Percentiles rank a stretch among this genome's conserved stretches.
These are phyloP conservation scores for Orbilia brochopaga DNA, from an alignment of 2,329 filamentous ascomycete species.

Conservation along the genomic window DNA sequence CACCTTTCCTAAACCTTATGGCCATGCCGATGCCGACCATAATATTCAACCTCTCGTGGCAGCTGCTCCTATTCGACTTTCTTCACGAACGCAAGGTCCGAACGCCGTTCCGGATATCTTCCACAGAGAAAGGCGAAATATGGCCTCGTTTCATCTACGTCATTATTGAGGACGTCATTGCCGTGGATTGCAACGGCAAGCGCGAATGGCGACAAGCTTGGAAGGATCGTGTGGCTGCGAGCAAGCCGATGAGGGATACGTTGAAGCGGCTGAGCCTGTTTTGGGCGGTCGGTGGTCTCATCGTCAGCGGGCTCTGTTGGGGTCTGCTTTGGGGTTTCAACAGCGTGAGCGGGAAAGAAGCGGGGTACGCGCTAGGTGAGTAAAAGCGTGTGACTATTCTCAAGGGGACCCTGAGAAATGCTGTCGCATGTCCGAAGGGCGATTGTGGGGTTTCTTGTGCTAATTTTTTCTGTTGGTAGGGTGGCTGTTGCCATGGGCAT, in stretches of 20 bases:
- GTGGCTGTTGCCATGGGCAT: constrained; percentile 44
- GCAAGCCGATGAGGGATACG: constrained; percentile 45
- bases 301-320: constrained; percentile 38
- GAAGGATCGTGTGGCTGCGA: constrained; percentile 37
- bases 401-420: too few species aligned
- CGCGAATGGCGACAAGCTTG: constrained; percentile 42
- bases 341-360: constrained; percentile 40
- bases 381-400: not conserved
- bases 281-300: constrained; percentile 41
- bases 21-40: constrained; percentile 50
- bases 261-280: constrained; percentile 37
- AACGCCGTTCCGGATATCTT: constrained; percentile 45
- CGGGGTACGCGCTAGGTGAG: constrained; percentile 45
- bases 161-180: constrained; percentile 49
- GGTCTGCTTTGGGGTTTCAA: constrained; percentile 46
- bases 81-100: constrained; percentile 41
- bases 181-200: constrained; percentile 49
- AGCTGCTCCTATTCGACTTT: constrained; percentile 43
- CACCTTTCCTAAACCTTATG: constrained; percentile 43
- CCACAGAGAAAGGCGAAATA: constrained; percentile 40
- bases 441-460: not conserved
- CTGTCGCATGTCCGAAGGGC: not conserved
- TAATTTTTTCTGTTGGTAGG: constrained; percentile 22
- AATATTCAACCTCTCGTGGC: constrained; percentile 48
- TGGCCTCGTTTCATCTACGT: constrained; percentile 46